These are phyloP conservation scores for Aspergillus luchuensis DNA, from an alignment of 2,329 filamentous ascomycete genomes.

Conservation along the genomic window DNA sequence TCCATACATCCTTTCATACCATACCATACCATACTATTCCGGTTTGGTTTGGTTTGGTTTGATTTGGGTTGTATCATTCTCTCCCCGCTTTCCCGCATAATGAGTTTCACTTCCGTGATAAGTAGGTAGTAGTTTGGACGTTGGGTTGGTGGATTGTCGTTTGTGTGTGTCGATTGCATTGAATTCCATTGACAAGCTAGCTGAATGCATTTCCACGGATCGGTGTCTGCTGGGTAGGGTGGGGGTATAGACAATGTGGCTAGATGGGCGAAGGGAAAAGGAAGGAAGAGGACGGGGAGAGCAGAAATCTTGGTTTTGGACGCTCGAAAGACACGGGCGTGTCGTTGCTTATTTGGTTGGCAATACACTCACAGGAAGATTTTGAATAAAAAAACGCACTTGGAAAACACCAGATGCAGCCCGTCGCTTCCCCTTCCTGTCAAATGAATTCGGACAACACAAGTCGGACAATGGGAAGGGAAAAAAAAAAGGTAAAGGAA, in stretches of 20 bases:
- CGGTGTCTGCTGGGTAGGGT: background rate
- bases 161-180: background rate
- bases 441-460: constrained; percentile 25
- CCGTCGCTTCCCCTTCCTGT: constrained; percentile 31
- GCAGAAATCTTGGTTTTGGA: constrained; percentile 16
- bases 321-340: constrained; percentile 27
- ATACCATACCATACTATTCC: too few relatives aligned
- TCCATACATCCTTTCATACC: too few relatives aligned
- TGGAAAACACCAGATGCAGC: constrained; percentile 33
- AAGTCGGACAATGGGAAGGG: constrained; percentile 16
- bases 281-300: constrained; percentile 5
- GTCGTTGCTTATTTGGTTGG: constrained; percentile 34
- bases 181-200: background rate
- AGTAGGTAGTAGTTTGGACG: too few relatives aligned
- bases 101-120: too few relatives aligned
- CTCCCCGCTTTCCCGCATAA: too few relatives aligned
- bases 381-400: constrained; percentile 27
- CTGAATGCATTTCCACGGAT: too few relatives aligned
- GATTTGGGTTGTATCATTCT: too few relatives aligned
- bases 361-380: constrained; percentile 34
- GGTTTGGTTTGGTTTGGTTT: too few relatives aligned
- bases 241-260: background rate
- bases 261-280: background rate
- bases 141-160: background rate
- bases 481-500: constrained; percentile 16